phyloP scores from a whole-genome alignment of 805 yeast genomes.

The Myxozyma geophila region DNA sequence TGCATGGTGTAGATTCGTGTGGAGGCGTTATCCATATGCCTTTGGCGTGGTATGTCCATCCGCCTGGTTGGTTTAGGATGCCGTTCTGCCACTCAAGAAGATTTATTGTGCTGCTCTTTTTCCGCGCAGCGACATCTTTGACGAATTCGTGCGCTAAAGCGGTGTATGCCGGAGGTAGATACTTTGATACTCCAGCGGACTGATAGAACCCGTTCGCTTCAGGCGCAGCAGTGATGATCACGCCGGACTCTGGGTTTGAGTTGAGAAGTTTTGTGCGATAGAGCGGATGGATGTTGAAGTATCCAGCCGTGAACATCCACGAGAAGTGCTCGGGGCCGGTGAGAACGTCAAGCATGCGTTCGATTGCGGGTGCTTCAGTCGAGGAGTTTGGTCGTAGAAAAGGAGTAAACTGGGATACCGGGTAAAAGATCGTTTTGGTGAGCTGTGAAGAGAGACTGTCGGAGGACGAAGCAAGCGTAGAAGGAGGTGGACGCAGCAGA shows the following conservation, averaged over 20 bases:
- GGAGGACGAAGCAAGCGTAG: constrained; percentile 21
- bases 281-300: constrained; percentile 86
- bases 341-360: constrained; percentile 50
- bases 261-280: constrained; percentile 62
- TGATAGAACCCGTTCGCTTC: constrained; percentile 91
- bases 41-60: constrained; percentile 98
- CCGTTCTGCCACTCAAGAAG: constrained; percentile 89
- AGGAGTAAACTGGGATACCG: constrained; percentile 90
- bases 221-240: constrained; percentile 88
- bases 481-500: constrained; percentile 53
- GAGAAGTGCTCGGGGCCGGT: constrained; percentile 50
- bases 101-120: constrained; percentile 53
- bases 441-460: neutral
- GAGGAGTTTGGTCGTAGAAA: constrained; percentile 68
- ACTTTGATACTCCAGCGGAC: constrained; percentile 78
- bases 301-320: constrained; percentile 96
- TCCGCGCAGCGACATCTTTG: constrained; percentile 51
- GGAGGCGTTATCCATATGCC: constrained; percentile 76
- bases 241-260: constrained; percentile 60
- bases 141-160: constrained; percentile 73
- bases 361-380: constrained; percentile 77
- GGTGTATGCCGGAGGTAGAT: constrained; percentile 85
- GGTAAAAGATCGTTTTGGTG: constrained; percentile 73
- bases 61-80: constrained; percentile 73
- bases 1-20: constrained; percentile 60